A percentile compares a stretch with the other conserved stretches of the same genome.
phyloP scores from a whole-genome alignment of 2,329 filamentous ascomycete species.

The Nectriaceae sp. region DNA sequence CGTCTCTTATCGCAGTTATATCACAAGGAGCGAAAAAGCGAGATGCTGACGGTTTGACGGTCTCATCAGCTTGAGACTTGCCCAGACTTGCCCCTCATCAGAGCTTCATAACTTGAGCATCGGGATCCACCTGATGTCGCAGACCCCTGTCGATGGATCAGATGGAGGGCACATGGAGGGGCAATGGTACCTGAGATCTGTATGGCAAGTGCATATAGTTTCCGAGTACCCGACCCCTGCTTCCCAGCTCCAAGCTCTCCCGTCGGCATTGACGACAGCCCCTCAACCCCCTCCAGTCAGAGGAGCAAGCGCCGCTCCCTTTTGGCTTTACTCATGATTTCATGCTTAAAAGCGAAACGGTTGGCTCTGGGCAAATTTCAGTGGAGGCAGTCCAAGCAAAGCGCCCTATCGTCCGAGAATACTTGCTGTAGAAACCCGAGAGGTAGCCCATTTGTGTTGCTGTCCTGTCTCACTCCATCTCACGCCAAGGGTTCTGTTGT shows the following conservation, averaged over 20 bases:
- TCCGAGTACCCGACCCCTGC: constrained; percentile 11
- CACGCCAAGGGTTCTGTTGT: constrained; percentile 4
- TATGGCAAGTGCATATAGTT: constrained; percentile 6
- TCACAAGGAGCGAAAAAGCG: too few species aligned
- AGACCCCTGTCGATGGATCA: constrained; percentile 21
- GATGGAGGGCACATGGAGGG: constrained; percentile 17
- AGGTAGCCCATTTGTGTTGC: constrained; percentile 12
- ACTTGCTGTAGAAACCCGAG: not conserved
- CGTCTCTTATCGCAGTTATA: too few species aligned
- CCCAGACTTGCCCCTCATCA: constrained; percentile 1
- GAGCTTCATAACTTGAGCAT: constrained; percentile 20
- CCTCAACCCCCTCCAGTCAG: constrained; percentile 5
- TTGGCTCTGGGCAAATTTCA: not conserved
- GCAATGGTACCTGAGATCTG: constrained; percentile 21
- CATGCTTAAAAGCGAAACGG: constrained; percentile 20
- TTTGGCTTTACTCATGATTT: constrained; percentile 21
- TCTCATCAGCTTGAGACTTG: not conserved
- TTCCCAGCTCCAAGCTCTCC: constrained; percentile 3
- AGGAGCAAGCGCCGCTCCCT: constrained; percentile 8
- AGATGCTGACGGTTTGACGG: not conserved
- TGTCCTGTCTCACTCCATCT: constrained; percentile 12
- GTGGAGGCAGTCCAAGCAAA: not conserved
- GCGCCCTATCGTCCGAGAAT: not conserved
- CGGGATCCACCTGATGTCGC: constrained; percentile 20
- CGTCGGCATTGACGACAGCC: constrained; percentile 5